phyloP scores from a whole-genome alignment of 2,329 filamentous ascomycete genomes.

The Hansfordia pulvinata region DNA sequence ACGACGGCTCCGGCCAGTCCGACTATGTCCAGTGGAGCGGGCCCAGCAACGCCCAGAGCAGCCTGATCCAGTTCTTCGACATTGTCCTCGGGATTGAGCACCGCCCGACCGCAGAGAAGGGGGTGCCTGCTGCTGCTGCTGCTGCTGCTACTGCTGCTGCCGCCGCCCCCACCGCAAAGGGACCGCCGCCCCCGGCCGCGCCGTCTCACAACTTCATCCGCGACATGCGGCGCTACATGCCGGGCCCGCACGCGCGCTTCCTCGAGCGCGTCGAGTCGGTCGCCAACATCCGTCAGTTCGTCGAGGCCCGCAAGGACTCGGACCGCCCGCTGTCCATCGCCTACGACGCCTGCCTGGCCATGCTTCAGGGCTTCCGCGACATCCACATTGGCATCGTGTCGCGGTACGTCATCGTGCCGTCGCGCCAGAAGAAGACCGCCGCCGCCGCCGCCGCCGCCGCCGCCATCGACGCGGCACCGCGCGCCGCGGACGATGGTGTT shows the following conservation, averaged over 20 bases:
- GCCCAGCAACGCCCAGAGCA: conserved; percentile 94
- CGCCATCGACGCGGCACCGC: too few species aligned
- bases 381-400: conserved; percentile 95
- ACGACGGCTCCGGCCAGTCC: conserved; percentile 56
- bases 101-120: conserved; percentile 69
- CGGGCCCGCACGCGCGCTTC: conserved; percentile 80
- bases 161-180: too few species aligned
- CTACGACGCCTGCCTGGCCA: conserved; percentile 78
- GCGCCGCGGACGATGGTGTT: too few species aligned
- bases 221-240: conserved; percentile 97
- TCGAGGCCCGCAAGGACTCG: conserved; percentile 40
- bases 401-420: conserved; percentile 87
- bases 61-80: conserved; percentile 94
- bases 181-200: conserved; percentile 23
- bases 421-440: conserved; percentile 60
- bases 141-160: conserved; percentile 12
- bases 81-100: conserved; percentile 82
- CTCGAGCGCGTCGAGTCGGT: conserved; percentile 65
- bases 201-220: conserved; percentile 80
- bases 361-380: conserved; percentile 60
- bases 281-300: conserved; percentile 78
- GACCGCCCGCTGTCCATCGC: conserved; percentile 61
- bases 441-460: conserved; percentile 45
- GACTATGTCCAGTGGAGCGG: conserved; percentile 77
- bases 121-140: conserved; percentile 22